Evolutionary conservation across 2,329 filamentous ascomycete species (phyloP).

Genomic region (Aureobasidium sp.): DNA sequence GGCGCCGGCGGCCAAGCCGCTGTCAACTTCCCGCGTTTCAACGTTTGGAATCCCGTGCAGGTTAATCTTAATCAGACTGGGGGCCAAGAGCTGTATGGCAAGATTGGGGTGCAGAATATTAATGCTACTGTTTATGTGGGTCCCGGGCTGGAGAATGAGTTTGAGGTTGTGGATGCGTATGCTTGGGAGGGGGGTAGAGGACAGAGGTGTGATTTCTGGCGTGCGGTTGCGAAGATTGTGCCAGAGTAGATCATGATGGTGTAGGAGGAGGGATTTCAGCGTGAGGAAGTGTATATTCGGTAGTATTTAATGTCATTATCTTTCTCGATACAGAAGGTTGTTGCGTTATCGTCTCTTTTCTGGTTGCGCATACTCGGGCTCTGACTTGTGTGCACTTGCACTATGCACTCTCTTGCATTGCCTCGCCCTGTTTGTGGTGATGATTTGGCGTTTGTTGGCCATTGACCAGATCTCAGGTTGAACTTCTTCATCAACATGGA

Average conservation of each 20-base stretch:
- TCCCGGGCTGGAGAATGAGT: conserved; percentile 31
- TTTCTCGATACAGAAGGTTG: neutral
- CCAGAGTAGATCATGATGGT: neutral
- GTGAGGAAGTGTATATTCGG: neutral
- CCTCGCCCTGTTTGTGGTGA: too few relatives aligned
- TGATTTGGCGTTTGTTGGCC: too few relatives aligned
- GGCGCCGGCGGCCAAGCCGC: conserved; percentile 2
- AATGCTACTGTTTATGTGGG: conserved; percentile 26
- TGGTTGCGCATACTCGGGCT: neutral
- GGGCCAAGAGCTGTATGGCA: conserved; percentile 22
- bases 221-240: conserved; percentile 8
- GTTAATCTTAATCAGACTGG: conserved; percentile 44
- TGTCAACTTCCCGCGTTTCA: conserved; percentile 29
- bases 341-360: neutral
- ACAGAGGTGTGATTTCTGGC: conserved; percentile 39
- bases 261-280: too few relatives aligned
- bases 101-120: conserved; percentile 10
- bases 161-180: conserved; percentile 36
- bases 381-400: neutral
- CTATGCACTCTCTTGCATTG: too few relatives aligned
- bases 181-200: conserved; percentile 43
- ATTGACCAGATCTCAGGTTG: too few relatives aligned
- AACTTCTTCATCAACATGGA: too few relatives aligned
- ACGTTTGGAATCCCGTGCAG: conserved; percentile 28
- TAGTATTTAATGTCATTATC: neutral